phyloP scores from a whole-genome alignment of 176 grass and related monocot genomes.

The Triticum dicoccoides region DNA sequence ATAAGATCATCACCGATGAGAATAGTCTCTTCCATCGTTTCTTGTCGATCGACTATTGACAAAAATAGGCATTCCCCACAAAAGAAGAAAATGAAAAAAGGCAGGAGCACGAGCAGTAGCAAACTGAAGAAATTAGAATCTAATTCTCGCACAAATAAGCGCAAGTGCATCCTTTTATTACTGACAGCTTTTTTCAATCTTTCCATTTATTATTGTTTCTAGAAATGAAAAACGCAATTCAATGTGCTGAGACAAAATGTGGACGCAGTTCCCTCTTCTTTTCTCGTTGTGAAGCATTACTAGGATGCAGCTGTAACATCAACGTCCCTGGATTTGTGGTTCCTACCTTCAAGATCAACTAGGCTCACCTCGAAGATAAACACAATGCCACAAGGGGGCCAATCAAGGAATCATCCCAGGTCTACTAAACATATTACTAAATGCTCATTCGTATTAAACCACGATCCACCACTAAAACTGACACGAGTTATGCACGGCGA shows the following conservation, averaged over 20 bases:
- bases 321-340: neutral
- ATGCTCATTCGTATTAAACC: neutral
- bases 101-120: slow-evolving; percentile 2
- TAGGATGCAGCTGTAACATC: neutral
- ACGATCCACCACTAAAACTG: neutral
- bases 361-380: neutral
- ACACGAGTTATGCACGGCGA: neutral
- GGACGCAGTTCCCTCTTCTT: neutral
- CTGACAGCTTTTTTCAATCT: neutral
- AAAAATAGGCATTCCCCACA: neutral
- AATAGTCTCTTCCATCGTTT: slow-evolving; percentile 94
- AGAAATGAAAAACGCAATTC: neutral
- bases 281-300: neutral
- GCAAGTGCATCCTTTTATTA: neutral
- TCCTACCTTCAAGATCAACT: neutral
- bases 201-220: neutral
- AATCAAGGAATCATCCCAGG: neutral
- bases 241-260: neutral
- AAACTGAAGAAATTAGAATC: neutral
- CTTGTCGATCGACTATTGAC: slow-evolving; percentile 70
- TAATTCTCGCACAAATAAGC: neutral
- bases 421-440: neutral
- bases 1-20: slow-evolving; percentile 94
- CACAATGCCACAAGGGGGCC: neutral
- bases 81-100: neutral